A percentile compares a stretch with the other conserved stretches of the same genome.
phyloP scores from a whole-genome alignment of 371 early-diverging fungal species.

The Mucor ambiguus region DNA sequence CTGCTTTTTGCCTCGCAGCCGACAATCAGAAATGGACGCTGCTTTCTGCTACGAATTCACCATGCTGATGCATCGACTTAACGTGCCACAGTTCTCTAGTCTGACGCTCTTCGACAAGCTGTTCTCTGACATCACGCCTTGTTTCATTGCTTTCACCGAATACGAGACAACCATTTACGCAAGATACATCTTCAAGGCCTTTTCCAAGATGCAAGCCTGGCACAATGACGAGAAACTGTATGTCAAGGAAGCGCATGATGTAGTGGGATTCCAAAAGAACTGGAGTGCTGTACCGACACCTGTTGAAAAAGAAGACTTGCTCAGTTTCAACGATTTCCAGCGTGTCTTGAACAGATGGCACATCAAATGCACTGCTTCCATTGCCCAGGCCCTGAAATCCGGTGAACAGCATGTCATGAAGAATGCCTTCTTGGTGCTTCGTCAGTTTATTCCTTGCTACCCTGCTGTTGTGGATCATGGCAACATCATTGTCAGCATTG shows the following conservation, averaged over 20 bases:
- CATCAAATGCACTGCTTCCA: slow-evolving; percentile 47
- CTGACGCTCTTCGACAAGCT: slow-evolving; percentile 79
- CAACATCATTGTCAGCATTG: slow-evolving; percentile 33
- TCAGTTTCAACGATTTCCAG: slow-evolving; percentile 71
- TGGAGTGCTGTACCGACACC: slow-evolving; percentile 53
- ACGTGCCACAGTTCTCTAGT: slow-evolving; percentile 77
- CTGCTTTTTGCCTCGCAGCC: slow-evolving; percentile 80
- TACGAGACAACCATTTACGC: slow-evolving; percentile 78
- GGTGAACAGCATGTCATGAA: slow-evolving; percentile 73
- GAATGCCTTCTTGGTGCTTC: slow-evolving; percentile 74
- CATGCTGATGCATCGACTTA: slow-evolving; percentile 75
- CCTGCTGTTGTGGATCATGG: slow-evolving; percentile 65
- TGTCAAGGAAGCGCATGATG: slow-evolving; percentile 56
- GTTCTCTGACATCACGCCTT: slow-evolving; percentile 44
- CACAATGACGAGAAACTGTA: slow-evolving; percentile 60
- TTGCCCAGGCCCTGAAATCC: slow-evolving; percentile 60
- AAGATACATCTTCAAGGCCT: slow-evolving; percentile 62
- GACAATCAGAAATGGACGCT: slow-evolving; percentile 81
- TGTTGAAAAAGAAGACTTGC: slow-evolving; percentile 53
- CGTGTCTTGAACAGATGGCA: slow-evolving; percentile 84
- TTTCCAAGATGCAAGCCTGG: slow-evolving; percentile 65
- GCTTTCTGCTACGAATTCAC: slow-evolving; percentile 84
- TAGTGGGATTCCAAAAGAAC: slow-evolving; percentile 78
- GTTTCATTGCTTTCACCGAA: slow-evolving; percentile 71
- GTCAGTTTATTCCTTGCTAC: slow-evolving; percentile 63